phyloP scores from a whole-genome alignment of 495 filamentous ascomycete genomes.

The Penicillium arizonense region DNA sequence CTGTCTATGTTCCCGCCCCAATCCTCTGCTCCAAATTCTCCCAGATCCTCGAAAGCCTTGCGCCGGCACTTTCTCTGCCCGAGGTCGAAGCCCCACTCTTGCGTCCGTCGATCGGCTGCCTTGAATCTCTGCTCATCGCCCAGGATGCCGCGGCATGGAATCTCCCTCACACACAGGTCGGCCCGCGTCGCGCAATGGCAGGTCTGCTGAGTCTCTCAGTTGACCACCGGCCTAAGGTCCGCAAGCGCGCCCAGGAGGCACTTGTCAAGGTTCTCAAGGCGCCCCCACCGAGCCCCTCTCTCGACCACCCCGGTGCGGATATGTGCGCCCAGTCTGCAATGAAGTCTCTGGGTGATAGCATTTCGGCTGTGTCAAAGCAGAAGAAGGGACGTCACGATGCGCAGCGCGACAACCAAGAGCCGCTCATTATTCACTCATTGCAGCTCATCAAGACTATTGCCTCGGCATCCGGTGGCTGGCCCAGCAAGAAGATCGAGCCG shows the following conservation, averaged over 20 bases:
- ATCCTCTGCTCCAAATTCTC: constrained; percentile 90
- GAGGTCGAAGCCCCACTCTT: constrained; percentile 89
- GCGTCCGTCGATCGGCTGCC: constrained; percentile 83
- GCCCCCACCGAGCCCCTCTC: constrained; percentile 81
- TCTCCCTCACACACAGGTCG: constrained; percentile 74
- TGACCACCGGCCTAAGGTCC: constrained; percentile 90
- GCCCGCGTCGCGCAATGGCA: constrained; percentile 83
- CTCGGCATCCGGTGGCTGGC: constrained; percentile 86
- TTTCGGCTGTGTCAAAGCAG: constrained; percentile 60
- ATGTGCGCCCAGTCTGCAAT: constrained; percentile 93
- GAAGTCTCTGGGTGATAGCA: constrained; percentile 68
- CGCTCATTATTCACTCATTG: constrained; percentile 82
- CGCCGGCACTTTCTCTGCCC: constrained; percentile 71
- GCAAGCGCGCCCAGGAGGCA: constrained; percentile 91
- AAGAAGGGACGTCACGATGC: constrained; percentile 58
- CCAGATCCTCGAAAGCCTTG: constrained; percentile 84
- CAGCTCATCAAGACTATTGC: constrained; percentile 90
- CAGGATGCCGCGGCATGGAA: constrained; percentile 90
- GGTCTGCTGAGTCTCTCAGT: constrained; percentile 81
- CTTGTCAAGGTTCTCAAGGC: constrained; percentile 76
- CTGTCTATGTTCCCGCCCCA: constrained; percentile 75
- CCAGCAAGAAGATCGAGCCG: constrained; percentile 90
- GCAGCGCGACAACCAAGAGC: constrained; percentile 62
- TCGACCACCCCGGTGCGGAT: constrained; percentile 91
- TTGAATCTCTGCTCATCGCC: constrained; percentile 82